phyloP scores from a whole-genome alignment of 176 grass and related monocot genomes.

The Juncus effusus region DNA sequence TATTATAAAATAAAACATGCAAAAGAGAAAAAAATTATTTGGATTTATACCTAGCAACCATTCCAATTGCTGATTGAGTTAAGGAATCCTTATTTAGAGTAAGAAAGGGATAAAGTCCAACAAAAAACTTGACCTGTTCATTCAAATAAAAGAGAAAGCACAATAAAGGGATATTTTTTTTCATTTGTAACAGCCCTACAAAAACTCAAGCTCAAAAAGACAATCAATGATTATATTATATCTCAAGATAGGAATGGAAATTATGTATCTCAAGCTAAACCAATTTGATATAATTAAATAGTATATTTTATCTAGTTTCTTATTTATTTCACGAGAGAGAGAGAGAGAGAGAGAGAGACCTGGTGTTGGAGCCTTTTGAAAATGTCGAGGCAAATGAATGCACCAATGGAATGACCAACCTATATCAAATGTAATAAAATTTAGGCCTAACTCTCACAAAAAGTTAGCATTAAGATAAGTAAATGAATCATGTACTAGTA shows the following conservation, averaged over 20 bases:
- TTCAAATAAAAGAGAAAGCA: constrained; percentile 16
- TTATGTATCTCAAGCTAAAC: too few species aligned
- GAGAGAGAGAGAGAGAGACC: constrained; percentile 32
- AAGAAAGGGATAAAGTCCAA: constrained; percentile 96
- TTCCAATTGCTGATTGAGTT: constrained; percentile 60
- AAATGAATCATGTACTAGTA: background rate
- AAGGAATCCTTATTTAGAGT: constrained; percentile 64
- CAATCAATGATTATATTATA: too few species aligned
- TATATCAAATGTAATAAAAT: constrained; percentile 28
- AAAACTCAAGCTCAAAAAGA: too few species aligned
- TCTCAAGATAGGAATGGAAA: constrained; percentile 21
- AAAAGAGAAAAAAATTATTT: constrained; percentile 3
- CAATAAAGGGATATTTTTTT: too few species aligned
- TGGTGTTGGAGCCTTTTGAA: constrained; percentile 70
- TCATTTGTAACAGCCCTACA: too few species aligned
- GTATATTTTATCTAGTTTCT: too few species aligned
- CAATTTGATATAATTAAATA: too few species aligned
- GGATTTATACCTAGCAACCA: constrained; percentile 53
- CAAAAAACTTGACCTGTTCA: constrained; percentile 51
- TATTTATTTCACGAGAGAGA: too few species aligned
- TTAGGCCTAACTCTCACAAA: too few species aligned
- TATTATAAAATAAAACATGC: constrained; percentile 21
- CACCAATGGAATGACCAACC: constrained; percentile 96
- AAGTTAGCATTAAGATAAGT: too few species aligned
- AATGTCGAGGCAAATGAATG: constrained; percentile 72